Percentiles rank a stretch among this genome's conserved stretches.
Evolutionary conservation across 2,329 filamentous ascomycete genomes (phyloP).

Genomic region (Microdochium paspali): DNA sequence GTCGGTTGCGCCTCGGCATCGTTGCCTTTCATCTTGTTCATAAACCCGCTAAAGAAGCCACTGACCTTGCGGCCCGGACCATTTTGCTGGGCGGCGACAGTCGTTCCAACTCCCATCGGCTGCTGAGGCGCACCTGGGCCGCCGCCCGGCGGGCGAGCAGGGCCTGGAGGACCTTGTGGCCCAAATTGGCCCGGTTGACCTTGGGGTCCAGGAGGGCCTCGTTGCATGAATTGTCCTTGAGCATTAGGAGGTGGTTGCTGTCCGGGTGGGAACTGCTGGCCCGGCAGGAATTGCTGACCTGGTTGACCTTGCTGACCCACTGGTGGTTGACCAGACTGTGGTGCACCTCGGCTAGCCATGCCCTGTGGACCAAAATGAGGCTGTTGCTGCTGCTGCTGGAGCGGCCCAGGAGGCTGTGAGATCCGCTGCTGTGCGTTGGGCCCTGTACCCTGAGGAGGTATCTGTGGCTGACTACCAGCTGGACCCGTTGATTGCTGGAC

Average conservation of each 20-base stretch:
- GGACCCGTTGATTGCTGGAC: neutral
- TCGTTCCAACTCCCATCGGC: neutral
- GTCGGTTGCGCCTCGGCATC: neutral
- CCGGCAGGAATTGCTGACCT: slow-evolving; percentile 3
- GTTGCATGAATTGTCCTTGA: neutral
- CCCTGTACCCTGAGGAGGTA: neutral
- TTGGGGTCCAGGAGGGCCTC: neutral
- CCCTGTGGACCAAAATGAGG: no score
- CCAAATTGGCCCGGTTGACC: neutral
- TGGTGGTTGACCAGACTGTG: neutral
- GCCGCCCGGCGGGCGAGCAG: neutral
- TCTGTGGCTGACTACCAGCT: neutral
- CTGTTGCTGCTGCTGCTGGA: neutral
- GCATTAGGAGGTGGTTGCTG: slow-evolving; percentile 9
- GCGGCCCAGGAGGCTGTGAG: neutral
- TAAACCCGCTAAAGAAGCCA: neutral
- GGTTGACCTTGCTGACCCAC: neutral
- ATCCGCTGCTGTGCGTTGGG: neutral
- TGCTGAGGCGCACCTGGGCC: neutral
- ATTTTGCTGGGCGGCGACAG: neutral
- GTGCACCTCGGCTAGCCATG: neutral
- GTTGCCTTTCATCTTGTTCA: neutral
- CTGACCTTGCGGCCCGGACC: neutral
- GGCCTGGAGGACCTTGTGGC: neutral
- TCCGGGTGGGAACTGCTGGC: slow-evolving; percentile 11